Percentiles rank a stretch among this genome's conserved stretches.
Evolutionary conservation across 2,329 filamentous ascomycete genomes (phyloP).

Genomic region (Colletotrichum camelliae): DNA sequence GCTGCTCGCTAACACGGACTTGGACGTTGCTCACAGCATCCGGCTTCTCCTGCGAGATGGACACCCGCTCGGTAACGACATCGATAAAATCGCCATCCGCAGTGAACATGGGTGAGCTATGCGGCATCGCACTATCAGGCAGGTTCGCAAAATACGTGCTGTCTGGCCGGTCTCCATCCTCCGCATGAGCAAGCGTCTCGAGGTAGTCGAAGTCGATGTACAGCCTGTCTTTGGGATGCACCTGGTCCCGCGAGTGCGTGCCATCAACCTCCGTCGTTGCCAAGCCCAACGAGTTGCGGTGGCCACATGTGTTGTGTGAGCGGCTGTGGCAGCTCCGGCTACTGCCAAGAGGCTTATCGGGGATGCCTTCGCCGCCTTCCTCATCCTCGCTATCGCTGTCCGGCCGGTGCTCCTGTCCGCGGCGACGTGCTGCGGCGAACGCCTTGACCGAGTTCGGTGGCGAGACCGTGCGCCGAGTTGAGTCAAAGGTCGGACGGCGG

Average conservation of each 20-base stretch:
- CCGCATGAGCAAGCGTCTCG: constrained; percentile 82
- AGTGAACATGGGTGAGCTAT: constrained; percentile 47
- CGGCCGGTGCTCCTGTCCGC: constrained; percentile 69
- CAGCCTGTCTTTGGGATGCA: constrained; percentile 70
- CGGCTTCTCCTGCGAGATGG: constrained; percentile 51
- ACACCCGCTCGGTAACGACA: constrained; percentile 45
- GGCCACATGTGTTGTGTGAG: constrained; percentile 63
- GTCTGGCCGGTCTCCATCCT: constrained; percentile 26
- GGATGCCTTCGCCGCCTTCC: constrained; percentile 55
- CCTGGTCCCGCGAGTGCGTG: constrained; percentile 72
- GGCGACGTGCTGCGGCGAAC: constrained; percentile 87
- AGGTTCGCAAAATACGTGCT: constrained; percentile 46
- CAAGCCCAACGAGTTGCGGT: constrained; percentile 53
- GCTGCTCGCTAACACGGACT: constrained; percentile 26
- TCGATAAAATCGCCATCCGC: constrained; percentile 62
- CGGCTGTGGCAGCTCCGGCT: constrained; percentile 64
- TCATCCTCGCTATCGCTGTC: constrained; percentile 35
- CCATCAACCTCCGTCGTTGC: constrained; percentile 74
- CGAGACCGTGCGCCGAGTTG: constrained; percentile 35
- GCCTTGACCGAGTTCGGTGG: constrained; percentile 96
- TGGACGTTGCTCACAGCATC: neutral
- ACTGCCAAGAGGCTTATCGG: constrained; percentile 69
- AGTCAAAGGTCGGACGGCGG: constrained; percentile 63
- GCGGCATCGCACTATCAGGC: constrained; percentile 55
- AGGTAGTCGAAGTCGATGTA: constrained; percentile 92